phyloP scores from a whole-genome alignment of 768 basidiomycete genomes.

The Chalciporus pseudorubinellus region DNA sequence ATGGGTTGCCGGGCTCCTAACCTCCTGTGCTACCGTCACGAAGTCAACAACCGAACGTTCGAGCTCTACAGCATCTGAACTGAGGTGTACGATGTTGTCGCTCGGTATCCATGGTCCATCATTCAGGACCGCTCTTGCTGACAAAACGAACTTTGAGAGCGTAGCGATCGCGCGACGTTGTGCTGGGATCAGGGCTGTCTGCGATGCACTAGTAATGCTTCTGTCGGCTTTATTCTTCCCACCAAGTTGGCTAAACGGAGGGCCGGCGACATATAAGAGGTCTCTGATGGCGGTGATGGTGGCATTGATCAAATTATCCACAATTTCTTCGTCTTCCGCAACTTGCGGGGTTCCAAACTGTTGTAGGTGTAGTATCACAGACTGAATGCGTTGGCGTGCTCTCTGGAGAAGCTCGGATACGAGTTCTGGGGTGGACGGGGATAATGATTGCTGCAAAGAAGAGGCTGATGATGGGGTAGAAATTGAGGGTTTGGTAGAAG shows the following conservation, averaged over 20 bases:
- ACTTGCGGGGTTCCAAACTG: slow-evolving; percentile 44
- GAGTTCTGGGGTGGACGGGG: slow-evolving; percentile 53
- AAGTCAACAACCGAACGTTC: slow-evolving; percentile 68
- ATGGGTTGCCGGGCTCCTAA: slow-evolving; percentile 25
- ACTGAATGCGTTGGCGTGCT: slow-evolving; percentile 54
- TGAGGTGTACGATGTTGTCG: slow-evolving; percentile 46
- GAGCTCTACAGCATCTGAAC: slow-evolving; percentile 69
- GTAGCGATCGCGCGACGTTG: slow-evolving; percentile 85
- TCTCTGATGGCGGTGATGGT: slow-evolving; percentile 68
- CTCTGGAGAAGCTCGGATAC: slow-evolving; percentile 59
- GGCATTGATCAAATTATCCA: slow-evolving; percentile 58
- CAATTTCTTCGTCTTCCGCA: slow-evolving; percentile 51
- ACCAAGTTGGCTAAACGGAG: slow-evolving; percentile 56
- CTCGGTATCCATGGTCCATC: slow-evolving; percentile 26
- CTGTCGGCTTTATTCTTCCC: slow-evolving; percentile 32
- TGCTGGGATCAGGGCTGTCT: slow-evolving; percentile 65
- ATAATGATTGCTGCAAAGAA: slow-evolving; percentile 45
- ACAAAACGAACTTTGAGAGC: slow-evolving; percentile 82
- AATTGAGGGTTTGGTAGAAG: background rate
- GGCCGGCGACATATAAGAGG: slow-evolving; percentile 62
- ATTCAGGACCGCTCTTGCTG: slow-evolving; percentile 74
- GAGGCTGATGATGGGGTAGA: too few relatives aligned
- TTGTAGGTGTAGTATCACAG: slow-evolving; percentile 59
- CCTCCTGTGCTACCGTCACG: slow-evolving; percentile 57
- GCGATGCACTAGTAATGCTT: slow-evolving; percentile 38